Conservation (phyloP, 148 eudicot species). For the Euryodendron excelsum region DNA sequence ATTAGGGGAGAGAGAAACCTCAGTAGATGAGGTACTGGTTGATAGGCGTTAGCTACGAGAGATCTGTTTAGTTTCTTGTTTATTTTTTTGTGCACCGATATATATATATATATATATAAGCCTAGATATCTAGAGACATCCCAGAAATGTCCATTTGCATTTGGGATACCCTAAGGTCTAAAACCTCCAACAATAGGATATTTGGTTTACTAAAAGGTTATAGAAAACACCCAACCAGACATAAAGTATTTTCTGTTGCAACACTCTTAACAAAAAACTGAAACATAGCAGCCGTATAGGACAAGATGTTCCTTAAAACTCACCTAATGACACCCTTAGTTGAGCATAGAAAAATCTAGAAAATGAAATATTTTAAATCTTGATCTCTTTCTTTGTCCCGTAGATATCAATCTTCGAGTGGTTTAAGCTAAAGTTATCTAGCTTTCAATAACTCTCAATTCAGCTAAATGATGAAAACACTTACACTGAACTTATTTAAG, state of each 20-base stretch:
- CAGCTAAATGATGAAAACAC: neutral
- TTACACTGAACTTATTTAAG: no score
- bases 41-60: no score
- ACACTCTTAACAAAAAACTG: neutral
- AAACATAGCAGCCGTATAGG: neutral
- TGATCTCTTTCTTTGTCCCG: neutral
- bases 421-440: neutral
- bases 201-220: neutral
- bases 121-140: no score
- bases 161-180: no score
- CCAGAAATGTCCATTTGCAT: no score
- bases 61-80: no score
- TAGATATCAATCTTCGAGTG: neutral
- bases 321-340: neutral
- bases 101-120: no score
- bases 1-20: neutral
- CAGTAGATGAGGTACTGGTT: neutral
- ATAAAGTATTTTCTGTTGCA: neutral
- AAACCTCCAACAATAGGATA: neutral
- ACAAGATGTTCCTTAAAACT: neutral
- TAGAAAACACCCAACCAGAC: neutral
- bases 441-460: neutral
- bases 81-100: no score
- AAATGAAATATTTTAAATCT: neutral
- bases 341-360: neutral